Evolutionary conservation across 1,284 basidiomycete species (phyloP).

Genomic region (Ceratobasidium sp.): DNA sequence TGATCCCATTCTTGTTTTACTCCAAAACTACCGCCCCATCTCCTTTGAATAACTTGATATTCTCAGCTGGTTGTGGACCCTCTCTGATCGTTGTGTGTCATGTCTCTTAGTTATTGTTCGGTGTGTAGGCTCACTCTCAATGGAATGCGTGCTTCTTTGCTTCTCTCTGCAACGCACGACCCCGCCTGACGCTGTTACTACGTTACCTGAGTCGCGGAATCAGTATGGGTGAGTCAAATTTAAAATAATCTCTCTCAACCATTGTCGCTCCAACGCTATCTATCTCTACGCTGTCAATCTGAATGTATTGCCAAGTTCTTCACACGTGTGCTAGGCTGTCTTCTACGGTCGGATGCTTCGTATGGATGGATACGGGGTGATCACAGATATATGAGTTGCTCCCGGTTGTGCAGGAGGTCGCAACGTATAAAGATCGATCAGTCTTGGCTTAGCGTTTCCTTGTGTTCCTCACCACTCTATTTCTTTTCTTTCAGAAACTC

Average conservation of each 20-base stretch:
- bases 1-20: neutral
- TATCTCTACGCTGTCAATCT: neutral
- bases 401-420: neutral
- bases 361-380: constrained; percentile 19
- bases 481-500: neutral
- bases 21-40: neutral
- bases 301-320: neutral
- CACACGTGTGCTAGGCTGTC: neutral
- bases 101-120: neutral
- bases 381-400: constrained; percentile 1
- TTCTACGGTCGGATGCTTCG: neutral
- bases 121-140: neutral
- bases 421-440: neutral
- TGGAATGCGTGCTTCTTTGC: neutral
- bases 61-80: too few relatives aligned
- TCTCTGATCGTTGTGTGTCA: neutral
- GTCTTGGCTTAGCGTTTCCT: neutral
- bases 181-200: neutral
- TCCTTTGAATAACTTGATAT: neutral
- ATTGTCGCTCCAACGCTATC: neutral
- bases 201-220: neutral
- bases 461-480: neutral
- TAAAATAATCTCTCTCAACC: neutral
- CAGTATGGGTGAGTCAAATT: neutral
- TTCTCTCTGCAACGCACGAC: neutral